Evolutionary conservation across 148 eudicot genomes (phyloP), one percentile per base, ranked within the genome.

Genomic region (Rhododendron ovatum): DNA sequence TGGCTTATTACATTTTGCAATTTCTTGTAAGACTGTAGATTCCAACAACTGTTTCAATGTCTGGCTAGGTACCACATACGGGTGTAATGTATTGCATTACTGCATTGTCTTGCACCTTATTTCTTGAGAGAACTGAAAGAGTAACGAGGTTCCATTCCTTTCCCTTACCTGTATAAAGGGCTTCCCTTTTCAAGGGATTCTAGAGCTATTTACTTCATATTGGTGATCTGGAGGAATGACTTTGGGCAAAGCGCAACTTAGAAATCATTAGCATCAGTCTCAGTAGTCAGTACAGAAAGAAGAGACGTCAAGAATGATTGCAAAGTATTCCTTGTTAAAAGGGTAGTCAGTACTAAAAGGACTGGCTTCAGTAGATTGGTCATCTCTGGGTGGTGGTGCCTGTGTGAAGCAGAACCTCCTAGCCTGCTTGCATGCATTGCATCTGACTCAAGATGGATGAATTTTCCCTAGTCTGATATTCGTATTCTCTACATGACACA

Each of bases 381-480:
- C 67, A 50, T 51, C 80, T 28, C 33, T 47, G 85, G 28, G 4
- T 59, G n/a, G 61, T 18, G 69, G 13, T 37, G 41, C 50, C 20
- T 35, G 73, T 48, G 69, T 41, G 50, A 75, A 76, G 69, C 50
- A 53, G 53, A 84, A 57, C 61, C 82, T 75, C 61, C 82, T 84
- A 22, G 50, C n/a, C 37, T 35, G 80, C 80, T 73, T 73, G 1
- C 80, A 43, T 71, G 80, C 45, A 4, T 73, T 50, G 65, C 78
- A 47, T 84, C 10, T 50, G 20, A 84, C 20, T 5, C 13, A 5
- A 50, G 63, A 28, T 33, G 63, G 67, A 45, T 51, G 80, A 55
- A 65, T 33, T 84, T 26, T 80, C 12, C 18, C 48, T 84, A 53
- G 15, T 65, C n/a, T 7, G 28, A 43, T 24, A 83, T 83, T 65